Conservation (phyloP, 2,329 filamentous ascomycete species). For the Epichloe uncinata region DNA sequence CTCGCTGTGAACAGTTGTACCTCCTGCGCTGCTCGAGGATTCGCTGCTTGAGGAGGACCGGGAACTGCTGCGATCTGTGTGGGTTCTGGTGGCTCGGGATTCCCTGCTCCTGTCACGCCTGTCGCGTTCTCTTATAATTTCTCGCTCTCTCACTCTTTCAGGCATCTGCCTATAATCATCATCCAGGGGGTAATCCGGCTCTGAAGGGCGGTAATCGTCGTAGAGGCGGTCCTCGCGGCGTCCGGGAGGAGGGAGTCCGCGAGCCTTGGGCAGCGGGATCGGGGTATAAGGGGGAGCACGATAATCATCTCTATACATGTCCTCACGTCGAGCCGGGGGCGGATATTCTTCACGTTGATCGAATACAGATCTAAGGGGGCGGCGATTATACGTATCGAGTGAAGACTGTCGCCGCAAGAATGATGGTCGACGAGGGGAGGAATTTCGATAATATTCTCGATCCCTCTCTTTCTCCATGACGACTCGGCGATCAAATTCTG, state of each 20-base stretch:
- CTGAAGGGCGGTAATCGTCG: slow-evolving; percentile 56
- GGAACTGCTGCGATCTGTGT: slow-evolving; percentile 27
- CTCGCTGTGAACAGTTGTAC: slow-evolving; percentile 41
- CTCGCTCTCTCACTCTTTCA: slow-evolving; percentile 47
- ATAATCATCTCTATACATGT: slow-evolving; percentile 33
- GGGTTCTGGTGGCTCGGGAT: slow-evolving; percentile 27
- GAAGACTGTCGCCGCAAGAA: slow-evolving; percentile 75
- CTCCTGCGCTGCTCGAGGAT: slow-evolving; percentile 33
- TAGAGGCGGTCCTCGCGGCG: slow-evolving; percentile 40
- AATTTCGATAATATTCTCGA: slow-evolving; percentile 28
- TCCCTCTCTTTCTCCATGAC: slow-evolving; percentile 44
- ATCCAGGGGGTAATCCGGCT: slow-evolving; percentile 55
- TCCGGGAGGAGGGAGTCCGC: slow-evolving; percentile 43
- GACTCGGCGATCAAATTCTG: slow-evolving; percentile 39
- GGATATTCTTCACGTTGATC: slow-evolving; percentile 47
- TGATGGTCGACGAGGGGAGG: slow-evolving; percentile 47
- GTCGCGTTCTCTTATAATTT: slow-evolving; percentile 37
- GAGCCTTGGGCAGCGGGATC: slow-evolving; percentile 55
- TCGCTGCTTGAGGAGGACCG: slow-evolving; percentile 33
- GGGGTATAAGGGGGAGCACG: slow-evolving; percentile 40
- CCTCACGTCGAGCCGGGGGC: slow-evolving; percentile 39
- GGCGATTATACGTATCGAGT: slow-evolving; percentile 78
- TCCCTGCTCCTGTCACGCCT: slow-evolving; percentile 27
- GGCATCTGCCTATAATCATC: slow-evolving; percentile 55
- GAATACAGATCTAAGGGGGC: slow-evolving; percentile 38